Conservation (phyloP, 139 green algal species). For the Closterium sp. region DNA sequence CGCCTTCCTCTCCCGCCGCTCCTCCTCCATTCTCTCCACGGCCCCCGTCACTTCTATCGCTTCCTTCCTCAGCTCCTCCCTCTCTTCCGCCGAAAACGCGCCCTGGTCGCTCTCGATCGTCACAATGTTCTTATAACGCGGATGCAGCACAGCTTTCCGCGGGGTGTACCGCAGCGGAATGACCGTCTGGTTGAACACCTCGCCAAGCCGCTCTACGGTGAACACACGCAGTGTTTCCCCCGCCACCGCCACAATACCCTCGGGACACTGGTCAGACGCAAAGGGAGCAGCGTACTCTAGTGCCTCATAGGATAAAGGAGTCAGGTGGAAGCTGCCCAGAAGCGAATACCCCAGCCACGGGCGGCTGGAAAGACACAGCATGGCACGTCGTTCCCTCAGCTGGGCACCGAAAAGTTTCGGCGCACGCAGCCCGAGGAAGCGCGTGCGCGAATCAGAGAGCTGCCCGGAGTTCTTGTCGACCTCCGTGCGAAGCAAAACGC, state of each 20-base stretch:
- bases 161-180: slow-evolving; percentile 91
- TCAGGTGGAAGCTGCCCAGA: slow-evolving; percentile 83
- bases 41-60: slow-evolving; percentile 31
- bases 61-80: slow-evolving; percentile 10
- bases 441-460: slow-evolving; percentile 81
- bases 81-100: slow-evolving; percentile 57
- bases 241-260: slow-evolving; percentile 92
- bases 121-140: slow-evolving; percentile 65
- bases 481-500: slow-evolving; percentile 90
- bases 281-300: slow-evolving; percentile 68
- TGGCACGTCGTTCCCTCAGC: slow-evolving; percentile 64
- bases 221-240: slow-evolving; percentile 84
- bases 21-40: slow-evolving; percentile 2
- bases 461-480: slow-evolving; percentile 77
- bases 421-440: slow-evolving; percentile 85
- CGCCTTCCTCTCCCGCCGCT: not conserved
- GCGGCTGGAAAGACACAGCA: slow-evolving; percentile 88
- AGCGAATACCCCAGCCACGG: slow-evolving; percentile 93
- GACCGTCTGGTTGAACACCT: slow-evolving; percentile 83
- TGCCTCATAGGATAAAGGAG: slow-evolving; percentile 85
- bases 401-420: slow-evolving; percentile 72
- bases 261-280: slow-evolving; percentile 86
- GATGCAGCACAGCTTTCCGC: slow-evolving; percentile 80
- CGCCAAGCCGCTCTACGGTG: slow-evolving; percentile 84
- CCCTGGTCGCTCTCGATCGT: slow-evolving; percentile 77